Evolutionary conservation across 2,329 filamentous ascomycete species (phyloP).

Genomic region (Lasiodiplodia hormozganensis): DNA sequence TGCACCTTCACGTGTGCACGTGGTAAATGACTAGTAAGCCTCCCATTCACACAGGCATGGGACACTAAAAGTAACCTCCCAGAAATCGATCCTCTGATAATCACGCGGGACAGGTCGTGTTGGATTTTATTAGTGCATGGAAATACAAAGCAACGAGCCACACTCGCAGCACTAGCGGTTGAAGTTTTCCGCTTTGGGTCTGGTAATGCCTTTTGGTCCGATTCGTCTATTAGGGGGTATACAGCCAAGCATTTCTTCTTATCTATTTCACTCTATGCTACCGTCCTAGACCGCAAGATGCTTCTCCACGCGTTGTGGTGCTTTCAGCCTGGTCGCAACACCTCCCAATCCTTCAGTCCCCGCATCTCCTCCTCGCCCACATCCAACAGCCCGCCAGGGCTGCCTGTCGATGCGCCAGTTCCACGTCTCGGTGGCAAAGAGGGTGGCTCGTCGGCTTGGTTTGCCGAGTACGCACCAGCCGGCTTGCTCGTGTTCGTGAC

Average conservation of each 20-base stretch:
- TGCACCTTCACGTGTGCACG: background rate
- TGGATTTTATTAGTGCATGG: background rate
- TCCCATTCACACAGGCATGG: background rate
- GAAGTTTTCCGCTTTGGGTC: background rate
- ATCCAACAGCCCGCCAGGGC: conserved; percentile 39
- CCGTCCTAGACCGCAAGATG: background rate
- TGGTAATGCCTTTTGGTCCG: background rate
- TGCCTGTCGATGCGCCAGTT: background rate
- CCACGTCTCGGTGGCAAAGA: conserved; percentile 31
- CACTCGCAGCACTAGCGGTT: background rate
- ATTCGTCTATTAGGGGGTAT: background rate
- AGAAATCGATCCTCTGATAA: background rate
- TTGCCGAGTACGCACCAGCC: background rate
- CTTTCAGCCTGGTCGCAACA: conserved; percentile 39
- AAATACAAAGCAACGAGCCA: background rate
- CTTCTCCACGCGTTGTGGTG: background rate
- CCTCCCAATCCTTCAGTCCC: conserved; percentile 48
- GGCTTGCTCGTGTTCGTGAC: background rate
- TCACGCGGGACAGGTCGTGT: background rate
- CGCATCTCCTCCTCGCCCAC: conserved; percentile 42
- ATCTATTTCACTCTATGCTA: background rate
- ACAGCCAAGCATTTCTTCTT: background rate
- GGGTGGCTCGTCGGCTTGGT: conserved; percentile 7
- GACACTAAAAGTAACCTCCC: background rate
- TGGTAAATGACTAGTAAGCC: background rate